Evolutionary conservation across 768 basidiomycete species (phyloP).

Genomic region (Boletus reticulatus): DNA sequence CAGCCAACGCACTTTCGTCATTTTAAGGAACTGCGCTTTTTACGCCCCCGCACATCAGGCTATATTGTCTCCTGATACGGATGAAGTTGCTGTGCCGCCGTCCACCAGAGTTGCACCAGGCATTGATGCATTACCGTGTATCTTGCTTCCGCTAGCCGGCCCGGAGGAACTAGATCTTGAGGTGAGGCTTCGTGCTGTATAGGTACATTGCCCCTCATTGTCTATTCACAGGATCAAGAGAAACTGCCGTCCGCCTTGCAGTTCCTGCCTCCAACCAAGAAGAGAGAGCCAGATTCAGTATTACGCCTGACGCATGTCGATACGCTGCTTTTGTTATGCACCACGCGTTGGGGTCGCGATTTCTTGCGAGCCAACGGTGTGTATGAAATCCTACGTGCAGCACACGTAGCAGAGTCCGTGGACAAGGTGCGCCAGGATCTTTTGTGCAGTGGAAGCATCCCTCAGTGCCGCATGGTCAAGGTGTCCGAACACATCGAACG

Average conservation of each 20-base stretch:
- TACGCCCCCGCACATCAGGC: constrained; percentile 65
- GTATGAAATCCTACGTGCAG: constrained; percentile 78
- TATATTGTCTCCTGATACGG: constrained; percentile 64
- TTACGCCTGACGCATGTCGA: constrained; percentile 87
- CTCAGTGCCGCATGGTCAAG: constrained; percentile 35
- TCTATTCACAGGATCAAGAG: constrained; percentile 75
- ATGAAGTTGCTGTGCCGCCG: constrained; percentile 53
- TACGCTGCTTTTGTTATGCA: constrained; percentile 83
- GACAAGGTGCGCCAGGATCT: constrained; percentile 56
- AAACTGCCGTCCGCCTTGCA: constrained; percentile 80
- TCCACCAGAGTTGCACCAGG: constrained; percentile 63
- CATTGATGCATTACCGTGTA: constrained; percentile 78
- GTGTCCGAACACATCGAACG: constrained; percentile 86
- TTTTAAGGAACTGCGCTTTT: constrained; percentile 74
- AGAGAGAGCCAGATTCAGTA: constrained; percentile 71
- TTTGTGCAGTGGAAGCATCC: neutral
- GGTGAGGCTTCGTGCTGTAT: constrained; percentile 37
- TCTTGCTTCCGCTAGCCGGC: constrained; percentile 89
- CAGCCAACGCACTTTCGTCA: constrained; percentile 7
- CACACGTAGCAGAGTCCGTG: constrained; percentile 76
- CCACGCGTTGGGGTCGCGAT: constrained; percentile 86
- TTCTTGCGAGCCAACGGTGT: constrained; percentile 76
- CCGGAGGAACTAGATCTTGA: constrained; percentile 95
- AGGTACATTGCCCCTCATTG: neutral
- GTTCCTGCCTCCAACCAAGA: constrained; percentile 83